Base-by-base conservation (phyloP, 108 stramenopile species). In the Stephanodiscus triporus region DNA sequence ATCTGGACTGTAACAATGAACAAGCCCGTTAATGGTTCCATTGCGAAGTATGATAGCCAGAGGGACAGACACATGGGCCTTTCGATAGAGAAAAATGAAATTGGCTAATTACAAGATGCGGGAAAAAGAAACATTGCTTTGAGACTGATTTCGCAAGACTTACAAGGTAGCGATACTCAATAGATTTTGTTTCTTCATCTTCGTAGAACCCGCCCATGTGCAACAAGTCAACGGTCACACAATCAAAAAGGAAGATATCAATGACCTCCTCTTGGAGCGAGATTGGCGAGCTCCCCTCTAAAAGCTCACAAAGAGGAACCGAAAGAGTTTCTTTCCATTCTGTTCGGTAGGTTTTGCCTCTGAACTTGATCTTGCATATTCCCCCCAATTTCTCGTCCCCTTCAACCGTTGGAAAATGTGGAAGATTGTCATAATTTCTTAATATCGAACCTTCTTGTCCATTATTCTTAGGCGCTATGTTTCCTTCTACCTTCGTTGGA, bases 301-400 rank as follows among this genome's bases (percentile, higher is more conserved):
- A 26, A 53, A 59, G 8, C 79, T 80, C 26, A 85, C 61, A 70
- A 64, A 94, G 88, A 27, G 90, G 89, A 19, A 94, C 19, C 19
- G 57, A 43, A 3, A 92, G 20, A 10, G 86, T 86, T 49, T 90
- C 80, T 48, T 89, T 90, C 89, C 89, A 90, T 34, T 55, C 48
- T 73, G 43, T 66, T 45, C 30, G n/a, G 37, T 61, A 61, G 19
- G 9, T 29, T 40, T 61, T 61, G 17, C 60, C 60, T 61, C 60
- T 61, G 30, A 38, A 61, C 36, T 36, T 19, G 40, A 61, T 61
- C 60, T 61, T 61, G 60, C 37, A 37, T 37, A 61, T 19, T 0
- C 42, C 60, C 4, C 60, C 60, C n/a, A 40, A 61, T 36, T 14
- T 61, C 36, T 61, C 59, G 9, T 42, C 36, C 10, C 45, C 29